phyloP scores from a whole-genome alignment of 2,329 filamentous ascomycete genomes.

The Setomelanomma holmii region DNA sequence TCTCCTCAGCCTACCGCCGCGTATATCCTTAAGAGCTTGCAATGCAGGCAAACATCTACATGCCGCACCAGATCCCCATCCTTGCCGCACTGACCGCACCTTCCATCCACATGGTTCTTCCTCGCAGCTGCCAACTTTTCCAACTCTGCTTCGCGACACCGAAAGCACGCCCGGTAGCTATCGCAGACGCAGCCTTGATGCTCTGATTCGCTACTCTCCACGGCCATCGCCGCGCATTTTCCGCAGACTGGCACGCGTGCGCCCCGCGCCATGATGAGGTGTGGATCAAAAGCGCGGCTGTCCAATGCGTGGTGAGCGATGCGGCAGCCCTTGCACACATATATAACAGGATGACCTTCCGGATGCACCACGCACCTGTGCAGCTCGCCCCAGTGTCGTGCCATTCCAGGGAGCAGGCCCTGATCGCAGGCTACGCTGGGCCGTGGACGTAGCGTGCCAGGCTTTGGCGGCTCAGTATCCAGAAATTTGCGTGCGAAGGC shows the following conservation, averaged over 20 bases:
- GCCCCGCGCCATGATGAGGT: conserved; percentile 7
- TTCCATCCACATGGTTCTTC: conserved; percentile 3
- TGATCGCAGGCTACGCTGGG: conserved; percentile 7
- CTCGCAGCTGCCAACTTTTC: neutral
- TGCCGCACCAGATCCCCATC: neutral
- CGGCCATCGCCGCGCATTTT: neutral
- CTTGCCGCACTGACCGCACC: conserved; percentile 2
- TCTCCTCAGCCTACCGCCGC: neutral
- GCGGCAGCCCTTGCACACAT: conserved; percentile 10
- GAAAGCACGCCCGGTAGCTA: conserved; percentile 9
- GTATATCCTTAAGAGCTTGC: neutral
- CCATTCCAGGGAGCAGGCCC: conserved; percentile 8
- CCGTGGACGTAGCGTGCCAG: neutral
- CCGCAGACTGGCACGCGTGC: conserved; percentile 10
- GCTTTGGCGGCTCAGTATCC: neutral
- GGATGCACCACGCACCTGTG: conserved; percentile 6
- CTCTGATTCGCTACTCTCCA: neutral
- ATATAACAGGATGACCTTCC: neutral
- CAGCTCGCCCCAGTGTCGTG: conserved; percentile 7
- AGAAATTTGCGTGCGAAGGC: neutral
- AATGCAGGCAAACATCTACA: conserved; percentile 1
- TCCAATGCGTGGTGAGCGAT: conserved; percentile 5
- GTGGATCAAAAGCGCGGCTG: conserved; percentile 3
- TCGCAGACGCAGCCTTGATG: conserved; percentile 8
- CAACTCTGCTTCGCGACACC: conserved; percentile 8